Evolutionary conservation across 176 grass and related monocot species (phyloP), one percentile per base, ranked within the genome.

Genomic region (Aegilops bicornis): DNA sequence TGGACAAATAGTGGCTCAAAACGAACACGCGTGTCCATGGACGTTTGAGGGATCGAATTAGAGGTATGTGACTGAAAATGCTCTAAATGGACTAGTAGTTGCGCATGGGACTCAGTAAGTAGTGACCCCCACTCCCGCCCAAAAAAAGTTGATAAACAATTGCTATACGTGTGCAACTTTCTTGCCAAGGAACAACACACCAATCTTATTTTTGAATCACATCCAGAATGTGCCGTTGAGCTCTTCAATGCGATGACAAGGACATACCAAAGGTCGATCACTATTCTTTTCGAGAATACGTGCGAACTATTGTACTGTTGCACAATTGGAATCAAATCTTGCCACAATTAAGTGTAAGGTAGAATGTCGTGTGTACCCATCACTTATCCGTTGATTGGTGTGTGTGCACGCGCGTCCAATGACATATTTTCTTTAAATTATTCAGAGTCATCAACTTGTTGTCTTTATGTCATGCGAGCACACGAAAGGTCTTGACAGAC

Each of bases 301-400:
- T 74, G 67, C 25, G 14, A 73, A 90, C 83, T 83, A 83, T 73
- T 79, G 80, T 42, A 72, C 71, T 61, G 8, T 47, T 24, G 25
- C 4, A 32, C 23, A 37, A 50, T 45, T 47, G 59, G 79, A 79
- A 79, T 74, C 84, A 45, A 42, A 79, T 76, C 29, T 61, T 68
- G 31, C 42, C 43, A 11, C 43, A 65, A 68, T 68, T 5, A 19
- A n/a, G 74, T 81, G 78, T 74, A 45, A 29, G 58, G 69, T 90
- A 47, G 89, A 83, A 87, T 84, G 80, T 84, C 89, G 68, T 73
- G 3, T 74, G 66, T 80, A 83, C 64, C 22, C 65, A 79, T 83
- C 76, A 78, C 23, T 29, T 9, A 42, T 40, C 2, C 32, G 23
- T 83, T 48, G 36, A 61, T 88, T 77, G 47, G 24, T 67, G 11